Evolutionary conservation across 2,329 filamentous ascomycete genomes (phyloP).

Genomic region (Epichloe coenophiala): DNA sequence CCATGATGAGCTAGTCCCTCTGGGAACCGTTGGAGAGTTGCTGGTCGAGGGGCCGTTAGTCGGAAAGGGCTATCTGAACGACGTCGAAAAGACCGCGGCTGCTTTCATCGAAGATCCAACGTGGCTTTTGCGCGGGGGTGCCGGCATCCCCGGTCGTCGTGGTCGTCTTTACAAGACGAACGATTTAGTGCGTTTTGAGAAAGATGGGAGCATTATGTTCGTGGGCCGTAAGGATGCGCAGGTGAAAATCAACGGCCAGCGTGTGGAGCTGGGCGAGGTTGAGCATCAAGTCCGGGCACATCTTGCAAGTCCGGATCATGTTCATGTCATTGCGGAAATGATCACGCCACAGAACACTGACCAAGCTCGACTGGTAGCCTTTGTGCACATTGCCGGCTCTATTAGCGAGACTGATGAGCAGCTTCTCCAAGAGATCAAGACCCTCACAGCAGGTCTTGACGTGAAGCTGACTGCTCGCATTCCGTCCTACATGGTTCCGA

Average conservation of each 20-base stretch:
- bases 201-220: conserved; percentile 22
- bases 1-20: conserved; percentile 11
- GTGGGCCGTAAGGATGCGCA: conserved; percentile 39
- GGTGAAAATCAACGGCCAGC: conserved; percentile 40
- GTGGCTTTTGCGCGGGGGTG: background rate
- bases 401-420: no score
- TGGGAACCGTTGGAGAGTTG: conserved; percentile 23
- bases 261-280: conserved; percentile 29
- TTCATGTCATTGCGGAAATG: background rate
- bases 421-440: no score
- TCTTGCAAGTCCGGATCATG: background rate
- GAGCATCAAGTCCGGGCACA: conserved; percentile 6
- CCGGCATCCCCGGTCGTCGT: conserved; percentile 7
- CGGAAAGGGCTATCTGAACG: conserved; percentile 35
- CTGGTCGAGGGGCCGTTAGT: conserved; percentile 30
- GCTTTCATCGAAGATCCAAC: conserved; percentile 14
- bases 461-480: background rate
- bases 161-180: conserved; percentile 29
- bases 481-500: background rate
- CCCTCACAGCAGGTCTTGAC: no score
- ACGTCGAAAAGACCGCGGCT: conserved; percentile 30
- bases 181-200: conserved; percentile 29
- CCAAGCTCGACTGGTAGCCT: no score
- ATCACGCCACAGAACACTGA: background rate
- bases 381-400: no score